phyloP scores from a whole-genome alignment of 2,329 filamentous ascomycete species.

The Fusarium foetens region DNA sequence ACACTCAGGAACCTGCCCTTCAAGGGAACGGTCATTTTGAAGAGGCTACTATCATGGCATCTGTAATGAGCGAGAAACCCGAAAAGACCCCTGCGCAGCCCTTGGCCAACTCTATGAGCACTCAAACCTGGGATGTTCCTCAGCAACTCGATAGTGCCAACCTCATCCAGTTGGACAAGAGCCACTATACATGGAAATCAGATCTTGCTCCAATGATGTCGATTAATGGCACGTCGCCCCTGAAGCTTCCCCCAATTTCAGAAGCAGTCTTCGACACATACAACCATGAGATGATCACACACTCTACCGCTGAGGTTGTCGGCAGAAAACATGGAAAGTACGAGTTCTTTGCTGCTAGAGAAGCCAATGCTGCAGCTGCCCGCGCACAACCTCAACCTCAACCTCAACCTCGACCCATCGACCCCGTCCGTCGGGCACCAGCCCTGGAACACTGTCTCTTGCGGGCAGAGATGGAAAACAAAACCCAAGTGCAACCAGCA shows the following conservation, averaged over 20 bases:
- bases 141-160: not conserved
- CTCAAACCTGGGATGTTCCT: not conserved
- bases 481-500: not conserved
- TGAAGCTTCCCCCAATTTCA: slow-evolving; percentile 35
- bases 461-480: not conserved
- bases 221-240: not conserved
- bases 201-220: slow-evolving; percentile 17
- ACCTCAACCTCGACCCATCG: not conserved
- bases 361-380: slow-evolving; percentile 42
- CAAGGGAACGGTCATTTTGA: not conserved
- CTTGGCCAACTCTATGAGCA: not conserved
- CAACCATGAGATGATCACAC: not conserved
- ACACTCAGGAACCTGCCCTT: not conserved
- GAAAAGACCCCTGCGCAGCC: not conserved
- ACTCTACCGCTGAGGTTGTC: slow-evolving; percentile 43
- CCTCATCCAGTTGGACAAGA: not conserved
- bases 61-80: not conserved
- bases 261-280: slow-evolving; percentile 20
- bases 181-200: not conserved
- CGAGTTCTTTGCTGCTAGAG: slow-evolving; percentile 55
- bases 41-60: not conserved
- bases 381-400: not conserved
- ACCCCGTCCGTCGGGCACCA: not conserved
- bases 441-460: not conserved
- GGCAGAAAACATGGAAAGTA: slow-evolving; percentile 52